Base-by-base conservation (phyloP, 2,329 filamentous ascomycete genomes). In the Colletotrichum nymphaeae region DNA sequence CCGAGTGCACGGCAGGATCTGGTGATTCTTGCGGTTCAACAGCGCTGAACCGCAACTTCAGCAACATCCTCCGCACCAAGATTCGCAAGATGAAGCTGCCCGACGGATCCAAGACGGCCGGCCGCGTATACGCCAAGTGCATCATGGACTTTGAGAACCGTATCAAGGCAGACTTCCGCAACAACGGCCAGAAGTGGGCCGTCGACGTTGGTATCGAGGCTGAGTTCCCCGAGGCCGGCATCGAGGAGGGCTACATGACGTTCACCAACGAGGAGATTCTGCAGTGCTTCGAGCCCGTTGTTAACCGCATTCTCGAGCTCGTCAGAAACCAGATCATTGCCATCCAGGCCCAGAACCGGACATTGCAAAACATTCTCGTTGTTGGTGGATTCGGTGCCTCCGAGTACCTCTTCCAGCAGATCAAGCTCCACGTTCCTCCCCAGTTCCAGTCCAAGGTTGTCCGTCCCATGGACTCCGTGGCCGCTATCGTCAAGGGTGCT, bases 111-210 rank as follows among this genome's bases (percentile, higher is more conserved):
- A 97, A 96, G 86, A 98, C 95, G 3, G 96, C 97, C n/a, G 96
- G 96, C 56, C 95, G 96, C 84, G 97, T 99, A 67, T 98, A 98
- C 83, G 96, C 96, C 77, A 98, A 98, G 87, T 98, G 96, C 83
- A 98, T 99, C 84, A 98, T 98, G 96, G 97, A 99, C 85, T 99
- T 99, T 80, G 97, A 99, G 87, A 98, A 98, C 90, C 90, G 97
- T 83, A 98, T 99, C 90, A 99, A 99, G 89, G 97, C 97, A 63
- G 97, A 98, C 84, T 99, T 99, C 92, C 92, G 97, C 76, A 98
- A 98, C 87, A 98, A 98, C 83, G 95, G 96, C 63, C 96, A 98
- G 84, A 98, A 98, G 84, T 98, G 97, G 97, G 97, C 97, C 57
- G 95, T 98, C 24, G 97, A 99, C 81, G 97, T 99, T 63, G 97